Base-by-base conservation (phyloP, 169 alveolate genomes). In the Eimeria zaria region DNA sequence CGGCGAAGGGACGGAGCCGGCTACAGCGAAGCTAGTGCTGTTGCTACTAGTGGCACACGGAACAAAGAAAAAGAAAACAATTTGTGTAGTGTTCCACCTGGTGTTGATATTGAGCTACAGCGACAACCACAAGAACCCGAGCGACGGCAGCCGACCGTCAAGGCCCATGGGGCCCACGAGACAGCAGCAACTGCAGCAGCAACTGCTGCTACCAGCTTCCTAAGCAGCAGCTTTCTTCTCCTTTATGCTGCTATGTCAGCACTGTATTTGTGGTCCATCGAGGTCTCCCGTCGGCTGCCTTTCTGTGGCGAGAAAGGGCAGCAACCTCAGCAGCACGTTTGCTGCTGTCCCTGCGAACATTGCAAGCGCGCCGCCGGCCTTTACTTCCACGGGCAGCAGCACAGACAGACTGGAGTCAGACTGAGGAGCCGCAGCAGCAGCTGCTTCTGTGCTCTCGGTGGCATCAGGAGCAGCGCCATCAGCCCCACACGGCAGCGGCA, bases 91-190 rank as follows among this genome's bases (percentile, higher is more conserved):
- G 41, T 30, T 46, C 8, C 41, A 9, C 24, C 62, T 46, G 53
- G 85, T 74, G 41, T 41, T 41, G 22, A 3, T 1, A 0, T 22
- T 16, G 41, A 27, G 60, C 46, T 44, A 41, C 33, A 5, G 73
- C n/a, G 30, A 51, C 24, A 51, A 73, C 71, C 12, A 73, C 89
- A 30, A 33, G 48, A 30, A 27, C 18, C 41, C 55, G 62, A 41
- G 60, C 87, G 5, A 41, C 62, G 44, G 87, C 78, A 69, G 78
- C 78, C 44, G 48, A 69, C 78, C 22, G 48, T 12, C 20, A 22
- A 74, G 85, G 85, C 85, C 85, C 85, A 44, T 24, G 85, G 85
- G 85, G 85, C 85, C 85, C 85, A 41, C 85, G 85, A 74, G 85
- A 74, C 89, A 81, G 71, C 46, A 33, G 46, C 48, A 81, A n/a